Base-by-base conservation (phyloP, 305 asterid genomes). In the Fraxinus latifolia region DNA sequence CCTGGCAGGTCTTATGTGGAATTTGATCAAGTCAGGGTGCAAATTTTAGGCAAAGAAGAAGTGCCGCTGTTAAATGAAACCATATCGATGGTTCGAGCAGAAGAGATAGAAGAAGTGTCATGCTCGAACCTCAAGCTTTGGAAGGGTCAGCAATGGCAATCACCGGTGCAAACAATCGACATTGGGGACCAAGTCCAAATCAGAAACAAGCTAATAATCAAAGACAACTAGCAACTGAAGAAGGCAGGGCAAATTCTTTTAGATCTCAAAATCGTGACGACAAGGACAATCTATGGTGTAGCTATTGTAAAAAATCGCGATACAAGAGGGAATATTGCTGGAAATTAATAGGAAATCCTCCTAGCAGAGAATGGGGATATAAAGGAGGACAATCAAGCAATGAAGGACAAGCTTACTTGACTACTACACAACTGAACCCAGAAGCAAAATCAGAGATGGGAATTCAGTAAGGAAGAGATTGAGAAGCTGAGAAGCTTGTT, bases 81-180 rank as follows among this genome's bases (percentile, higher is more conserved):
- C 1, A 25, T 50, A 2, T 78, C 82, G 1, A 29, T 82, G 2
- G 14, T 80, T 68, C 9, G 60, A 39, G 39, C 36, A 15, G 75
- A 82, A 29, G 82, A 78, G 55, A 33, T 19, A 14, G 81, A 11
- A 67, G 77, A n/a, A 60, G 72, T 11, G 68, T 76, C 32, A 82
- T 76, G 77, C 80, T 76, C 0, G 21, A 82, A 31, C 32, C 79
- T 29, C 32, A 31, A 75, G 15, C 34, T 2, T 5, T 36, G 7
- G 80, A 77, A 4, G 71, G 73, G 12, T 77, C 80, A 3, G 73
- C 80, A 25, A 27, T 67, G n/a, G 19, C 31, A 12, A 67, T 32
- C 23, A n/a, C 62, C 6, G 62, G 62, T n/a, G 23, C 9, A 53
- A 53, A 53, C 8, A 53, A 53, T 53, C 23, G 62, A n/a, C 62